Evolutionary conservation across 2,329 filamentous ascomycete genomes (phyloP).

Genomic region (Parastagonospora nodorum): DNA sequence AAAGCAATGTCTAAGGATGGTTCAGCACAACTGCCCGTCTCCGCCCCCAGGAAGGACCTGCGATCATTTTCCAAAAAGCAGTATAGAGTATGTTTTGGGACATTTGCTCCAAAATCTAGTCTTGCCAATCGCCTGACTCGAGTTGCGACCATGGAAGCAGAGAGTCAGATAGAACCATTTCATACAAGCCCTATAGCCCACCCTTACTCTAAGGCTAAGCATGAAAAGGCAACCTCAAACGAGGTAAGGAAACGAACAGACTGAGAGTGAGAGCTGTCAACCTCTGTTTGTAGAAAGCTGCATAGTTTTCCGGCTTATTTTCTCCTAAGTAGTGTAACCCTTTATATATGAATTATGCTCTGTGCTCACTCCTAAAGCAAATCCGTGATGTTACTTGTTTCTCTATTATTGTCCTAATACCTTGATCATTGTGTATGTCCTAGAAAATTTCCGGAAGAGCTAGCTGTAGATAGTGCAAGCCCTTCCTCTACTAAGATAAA

Average conservation of each 20-base stretch:
- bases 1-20: conserved; percentile 8
- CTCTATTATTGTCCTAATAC: too few relatives aligned
- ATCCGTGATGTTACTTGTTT: too few relatives aligned
- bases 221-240: conserved; percentile 1
- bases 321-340: too few relatives aligned
- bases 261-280: not conserved
- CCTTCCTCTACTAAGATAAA: too few relatives aligned
- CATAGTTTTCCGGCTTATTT: too few relatives aligned
- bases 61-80: conserved; percentile 6
- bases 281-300: too few relatives aligned
- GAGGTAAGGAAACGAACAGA: conserved; percentile 3
- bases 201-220: not conserved
- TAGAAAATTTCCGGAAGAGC: too few relatives aligned
- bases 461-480: too few relatives aligned
- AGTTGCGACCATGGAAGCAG: not conserved
- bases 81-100: conserved; percentile 8
- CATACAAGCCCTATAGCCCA: not conserved
- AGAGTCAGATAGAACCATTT: not conserved
- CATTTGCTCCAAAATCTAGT: conserved; percentile 3
- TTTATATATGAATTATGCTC: too few relatives aligned
- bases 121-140: not conserved
- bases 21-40: conserved; percentile 7
- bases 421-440: too few relatives aligned
- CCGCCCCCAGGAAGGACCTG: conserved; percentile 3
- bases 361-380: too few relatives aligned